phyloP scores from a whole-genome alignment of 2,329 filamentous ascomycete species.

The Botrytis paeoniae region DNA sequence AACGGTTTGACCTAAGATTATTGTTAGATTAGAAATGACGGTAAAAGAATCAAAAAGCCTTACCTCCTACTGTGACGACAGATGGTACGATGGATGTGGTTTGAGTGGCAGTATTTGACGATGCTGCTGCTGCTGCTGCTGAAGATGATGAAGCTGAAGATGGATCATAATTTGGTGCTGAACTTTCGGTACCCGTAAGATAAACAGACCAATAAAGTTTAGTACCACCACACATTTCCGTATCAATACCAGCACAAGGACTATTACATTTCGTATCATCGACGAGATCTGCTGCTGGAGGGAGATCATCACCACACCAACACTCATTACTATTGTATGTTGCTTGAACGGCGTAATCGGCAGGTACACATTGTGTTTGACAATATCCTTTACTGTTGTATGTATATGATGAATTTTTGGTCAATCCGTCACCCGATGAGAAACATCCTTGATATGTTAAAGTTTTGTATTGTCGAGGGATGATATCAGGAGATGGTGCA shows the following conservation, averaged over 20 bases:
- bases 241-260: conserved; percentile 34
- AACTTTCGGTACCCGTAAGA: conserved; percentile 28
- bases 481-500: conserved; percentile 13
- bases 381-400: conserved; percentile 36
- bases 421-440: conserved; percentile 29
- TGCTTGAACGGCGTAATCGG: conserved; percentile 28
- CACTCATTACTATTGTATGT: conserved; percentile 32
- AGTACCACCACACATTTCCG: conserved; percentile 35
- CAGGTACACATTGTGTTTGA: conserved; percentile 26
- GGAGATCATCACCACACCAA: conserved; percentile 36
- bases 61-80: conserved; percentile 32
- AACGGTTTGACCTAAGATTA: conserved; percentile 30
- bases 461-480: conserved; percentile 13
- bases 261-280: conserved; percentile 29
- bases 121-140: conserved; percentile 19
- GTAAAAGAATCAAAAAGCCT: background rate
- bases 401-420: conserved; percentile 28
- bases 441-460: conserved; percentile 33
- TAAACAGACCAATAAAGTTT: conserved; percentile 31
- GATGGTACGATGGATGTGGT: conserved; percentile 29
- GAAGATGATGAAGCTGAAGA: conserved; percentile 21
- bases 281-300: conserved; percentile 26
- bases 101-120: conserved; percentile 19
- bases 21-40: background rate
- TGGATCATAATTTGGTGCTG: conserved; percentile 22